phyloP scores from a whole-genome alignment of 129 eudicot genomes.

The Deinandra increscens region DNA sequence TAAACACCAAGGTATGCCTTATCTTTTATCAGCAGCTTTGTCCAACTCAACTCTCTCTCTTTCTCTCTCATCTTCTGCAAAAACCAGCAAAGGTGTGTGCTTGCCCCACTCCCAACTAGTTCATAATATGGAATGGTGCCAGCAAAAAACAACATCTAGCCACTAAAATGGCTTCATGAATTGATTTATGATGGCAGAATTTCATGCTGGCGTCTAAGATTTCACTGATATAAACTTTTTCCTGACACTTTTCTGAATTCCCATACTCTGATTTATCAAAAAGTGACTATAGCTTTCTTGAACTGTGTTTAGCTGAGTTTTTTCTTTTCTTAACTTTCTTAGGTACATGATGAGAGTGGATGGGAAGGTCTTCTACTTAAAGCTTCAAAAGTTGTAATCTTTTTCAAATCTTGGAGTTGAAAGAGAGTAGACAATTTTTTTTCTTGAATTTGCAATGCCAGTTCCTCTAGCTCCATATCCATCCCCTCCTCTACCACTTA shows the following conservation, averaged over 20 bases:
- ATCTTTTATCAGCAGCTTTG: constrained; percentile 25
- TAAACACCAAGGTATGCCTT: constrained; percentile 18
- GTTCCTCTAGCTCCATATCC: constrained; percentile 93
- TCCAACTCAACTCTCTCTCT: constrained; percentile 38
- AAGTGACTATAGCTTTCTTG: constrained; percentile 34
- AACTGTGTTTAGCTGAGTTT: not conserved
- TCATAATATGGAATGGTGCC: constrained; percentile 36
- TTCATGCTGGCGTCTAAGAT: constrained; percentile 29
- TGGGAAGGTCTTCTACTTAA: constrained; percentile 19
- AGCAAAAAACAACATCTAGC: constrained; percentile 26
- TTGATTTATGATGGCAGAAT: constrained; percentile 26
- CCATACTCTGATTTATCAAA: constrained; percentile 27
- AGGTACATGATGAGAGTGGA: constrained; percentile 40
- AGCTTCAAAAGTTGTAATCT: constrained; percentile 34
- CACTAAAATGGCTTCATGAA: constrained; percentile 29
- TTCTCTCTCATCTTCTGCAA: constrained; percentile 45
- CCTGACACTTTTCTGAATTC: constrained; percentile 29
- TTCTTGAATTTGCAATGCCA: constrained; percentile 53
- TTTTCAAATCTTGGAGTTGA: constrained; percentile 35
- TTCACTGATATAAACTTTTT: constrained; percentile 9
- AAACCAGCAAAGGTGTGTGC: constrained; percentile 51
- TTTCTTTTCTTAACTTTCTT: constrained; percentile 15
- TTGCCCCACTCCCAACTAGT: constrained; percentile 53
- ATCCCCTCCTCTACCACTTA: constrained; percentile 54
- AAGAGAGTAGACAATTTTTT: constrained; percentile 16